Evolutionary conservation across 306 rosid species (phyloP), one percentile per base, ranked within the genome.

Genomic region (Leucaena leucocephala): DNA sequence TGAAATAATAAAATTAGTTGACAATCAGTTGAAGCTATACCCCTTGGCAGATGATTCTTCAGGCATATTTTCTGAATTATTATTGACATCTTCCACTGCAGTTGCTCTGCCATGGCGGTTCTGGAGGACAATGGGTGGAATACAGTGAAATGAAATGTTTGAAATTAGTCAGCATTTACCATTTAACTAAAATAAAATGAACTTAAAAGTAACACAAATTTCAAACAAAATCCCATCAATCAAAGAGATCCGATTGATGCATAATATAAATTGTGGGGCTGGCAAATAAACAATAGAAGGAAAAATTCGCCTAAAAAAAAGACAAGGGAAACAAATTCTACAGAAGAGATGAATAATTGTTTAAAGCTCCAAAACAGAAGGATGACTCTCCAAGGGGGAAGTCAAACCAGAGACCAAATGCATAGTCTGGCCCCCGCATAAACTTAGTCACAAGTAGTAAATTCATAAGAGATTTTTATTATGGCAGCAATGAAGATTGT

Each of bases 51-150:
- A 76, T 79, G 89, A 81, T 83, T 81, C 87, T 43, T 78, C 86
- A 54, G 83, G 76, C 38, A 55, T 65, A 73, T 71, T 76, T 75
- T 88, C 83, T 52, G 74, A 33, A 59, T 69, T 82, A 2, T 79
- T 54, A 8, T 72, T 48, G 39, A 54, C 89, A 79, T 76, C 82
- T 71, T 81, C 91, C 76, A 76, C 78, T 40, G 80, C 38, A 76
- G 80, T 85, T 62, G 86, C 73, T 85, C 88, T 89, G 72, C 83
- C 88, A 81, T 85, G 97, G 76, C 97, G 98, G 82, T 87, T 92
- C 98, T 92, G 92, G 87, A 83, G 40, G 55, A 62, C 50, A 71
- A 79, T 14, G 62, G 33, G 33, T 43, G 79, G 48, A 34, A 62
- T 19, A 27, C 65, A 55, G 34, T 55, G 62, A 55, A 55, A 79